A percentile compares a stretch with the other conserved stretches of the same genome.
Evolutionary conservation across 257 asterid genomes (phyloP).

Genomic region (Solanum gandarillasii): DNA sequence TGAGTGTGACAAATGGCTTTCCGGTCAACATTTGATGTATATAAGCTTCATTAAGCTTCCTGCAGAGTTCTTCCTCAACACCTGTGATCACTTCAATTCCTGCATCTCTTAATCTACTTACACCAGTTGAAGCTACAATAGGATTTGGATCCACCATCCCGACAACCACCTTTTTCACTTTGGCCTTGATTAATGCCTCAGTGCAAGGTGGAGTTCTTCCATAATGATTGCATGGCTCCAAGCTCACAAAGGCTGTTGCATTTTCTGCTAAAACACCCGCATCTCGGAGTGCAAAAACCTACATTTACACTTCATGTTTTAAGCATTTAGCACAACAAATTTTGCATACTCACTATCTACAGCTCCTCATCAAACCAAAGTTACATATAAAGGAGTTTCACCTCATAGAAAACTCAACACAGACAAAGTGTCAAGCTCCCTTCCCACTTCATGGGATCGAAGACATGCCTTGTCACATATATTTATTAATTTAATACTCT

Average conservation of each 20-base stretch:
- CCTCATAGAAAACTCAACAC: not conserved
- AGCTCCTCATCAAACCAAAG: not conserved
- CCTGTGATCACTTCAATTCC: slow-evolving; percentile 74
- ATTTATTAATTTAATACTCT: not conserved
- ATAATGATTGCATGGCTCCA: slow-evolving; percentile 91
- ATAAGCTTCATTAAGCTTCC: slow-evolving; percentile 69
- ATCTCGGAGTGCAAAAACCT: slow-evolving; percentile 90
- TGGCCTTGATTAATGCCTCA: slow-evolving; percentile 82
- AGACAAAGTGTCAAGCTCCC: not conserved
- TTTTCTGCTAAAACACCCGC: slow-evolving; percentile 78
- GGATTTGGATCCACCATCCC: slow-evolving; percentile 98
- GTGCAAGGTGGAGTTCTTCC: slow-evolving; percentile 98
- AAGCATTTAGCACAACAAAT: not conserved
- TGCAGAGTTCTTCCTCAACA: slow-evolving; percentile 79
- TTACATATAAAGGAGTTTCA: not conserved
- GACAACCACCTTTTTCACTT: slow-evolving; percentile 64
- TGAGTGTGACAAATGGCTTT: slow-evolving; percentile 65
- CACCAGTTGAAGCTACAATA: slow-evolving; percentile 72
- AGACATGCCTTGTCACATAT: not conserved
- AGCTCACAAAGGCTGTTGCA: slow-evolving; percentile 79
- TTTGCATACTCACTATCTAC: not conserved
- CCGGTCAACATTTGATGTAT: slow-evolving; percentile 71
- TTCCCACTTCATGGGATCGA: not conserved
- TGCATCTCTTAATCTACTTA: slow-evolving; percentile 54
- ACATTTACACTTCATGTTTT: not conserved